Base-by-base conservation (phyloP, 441 rosid genomes). In the Eruca vesicaria region DNA sequence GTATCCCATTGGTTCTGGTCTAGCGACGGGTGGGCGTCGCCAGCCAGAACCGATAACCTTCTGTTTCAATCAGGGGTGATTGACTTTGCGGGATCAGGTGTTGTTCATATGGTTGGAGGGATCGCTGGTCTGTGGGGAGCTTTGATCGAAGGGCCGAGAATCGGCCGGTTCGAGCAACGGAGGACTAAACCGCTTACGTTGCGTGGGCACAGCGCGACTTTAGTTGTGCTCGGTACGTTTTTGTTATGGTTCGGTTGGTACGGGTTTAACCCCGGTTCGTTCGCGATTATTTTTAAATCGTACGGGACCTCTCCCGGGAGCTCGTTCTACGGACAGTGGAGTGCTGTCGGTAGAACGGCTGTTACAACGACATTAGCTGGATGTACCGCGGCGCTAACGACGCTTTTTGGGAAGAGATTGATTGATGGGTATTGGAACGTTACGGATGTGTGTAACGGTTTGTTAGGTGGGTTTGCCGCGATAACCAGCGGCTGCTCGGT, bases 351-450 rank as follows among this genome's bases (percentile, higher is more conserved):
- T 2, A 77, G 89, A 75, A 86, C 89, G 0, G 86, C 84, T 0
- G 85, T 86, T 33, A 86, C 89, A 43, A 84, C 87, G 3, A 84
- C 87, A 0, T 79, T 86, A 23, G 85, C 85, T 9, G 89, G 87
- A 21, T 71, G 86, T 66, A 52, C 84, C 0, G 84, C 89, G 1
- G 86, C 89, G 26, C 9, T 86, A 4, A 84, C 86, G 41, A 86
- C 87, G 48, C 77, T 86, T 3, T 84, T 86, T 2, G 84, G 89
- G 29, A 84, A 82, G 62, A 69, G 84, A 57, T 14, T 84, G 53
- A 71, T 82, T 0, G 73, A 78, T 16, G 87, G 89, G 3, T 80
- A 79, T 19, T 74, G 79, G 82, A 75, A 70, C 1, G 82, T 80
- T 0, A 76, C 78, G 0, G 87, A 86, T 32, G 89, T 86, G 12